phyloP scores from a whole-genome alignment of 129 eudicot species.

The Flaveria ramosissima region DNA sequence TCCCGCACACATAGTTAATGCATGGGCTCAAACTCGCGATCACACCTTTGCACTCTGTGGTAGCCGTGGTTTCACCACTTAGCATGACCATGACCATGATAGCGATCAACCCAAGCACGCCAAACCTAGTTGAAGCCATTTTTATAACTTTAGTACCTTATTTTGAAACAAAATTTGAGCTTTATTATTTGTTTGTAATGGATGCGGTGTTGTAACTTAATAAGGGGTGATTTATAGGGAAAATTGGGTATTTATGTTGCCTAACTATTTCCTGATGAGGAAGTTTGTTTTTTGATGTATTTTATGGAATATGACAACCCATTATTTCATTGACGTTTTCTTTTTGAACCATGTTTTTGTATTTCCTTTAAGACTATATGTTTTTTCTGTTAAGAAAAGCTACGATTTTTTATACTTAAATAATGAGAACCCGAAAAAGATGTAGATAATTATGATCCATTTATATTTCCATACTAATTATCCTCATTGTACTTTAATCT shows the following conservation, averaged over 20 bases:
- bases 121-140: conserved; percentile 43
- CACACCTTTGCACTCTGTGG: conserved; percentile 55
- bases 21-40: conserved; percentile 67
- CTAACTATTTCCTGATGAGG: conserved; percentile 37
- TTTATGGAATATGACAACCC: conserved; percentile 32
- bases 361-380: conserved; percentile 20
- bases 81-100: conserved; percentile 24
- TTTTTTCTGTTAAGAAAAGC: conserved; percentile 21
- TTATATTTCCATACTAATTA: no score
- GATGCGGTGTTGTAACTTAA: background rate
- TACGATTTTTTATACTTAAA: conserved; percentile 13
- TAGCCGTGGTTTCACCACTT: conserved; percentile 45
- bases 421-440: background rate
- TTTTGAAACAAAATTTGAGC: background rate
- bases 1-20: conserved; percentile 60
- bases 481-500: no score
- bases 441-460: no score
- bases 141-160: background rate
- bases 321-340: background rate
- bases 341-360: conserved; percentile 11
- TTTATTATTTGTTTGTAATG: background rate
- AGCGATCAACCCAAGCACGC: conserved; percentile 17
- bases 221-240: conserved; percentile 10
- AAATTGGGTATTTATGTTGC: conserved; percentile 31
- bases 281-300: conserved; percentile 34